A percentile compares a stretch with the other conserved stretches of the same genome.
phyloP scores from a whole-genome alignment of 257 asterid genomes.

The Fraxinus cuspidata region DNA sequence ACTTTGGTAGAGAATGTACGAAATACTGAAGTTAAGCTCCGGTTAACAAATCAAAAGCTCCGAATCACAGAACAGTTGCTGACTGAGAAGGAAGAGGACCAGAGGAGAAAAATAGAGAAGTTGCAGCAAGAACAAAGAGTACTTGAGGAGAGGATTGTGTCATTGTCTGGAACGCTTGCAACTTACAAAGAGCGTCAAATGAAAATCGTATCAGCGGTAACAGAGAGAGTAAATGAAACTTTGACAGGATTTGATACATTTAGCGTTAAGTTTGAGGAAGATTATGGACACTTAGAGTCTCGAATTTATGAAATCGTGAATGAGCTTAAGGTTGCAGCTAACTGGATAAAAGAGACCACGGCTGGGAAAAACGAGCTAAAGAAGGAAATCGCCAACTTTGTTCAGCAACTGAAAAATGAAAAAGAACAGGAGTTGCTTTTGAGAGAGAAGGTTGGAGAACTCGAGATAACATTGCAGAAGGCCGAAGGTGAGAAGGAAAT shows the following conservation, averaged over 20 bases:
- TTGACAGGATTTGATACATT: constrained; percentile 61
- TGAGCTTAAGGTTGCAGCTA: constrained; percentile 57
- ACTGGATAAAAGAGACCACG: constrained; percentile 50
- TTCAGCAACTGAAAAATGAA: constrained; percentile 45
- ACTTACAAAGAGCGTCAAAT: constrained; percentile 54
- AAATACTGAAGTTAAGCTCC: constrained; percentile 74
- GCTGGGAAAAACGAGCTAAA: constrained; percentile 47
- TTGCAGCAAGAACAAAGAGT: constrained; percentile 48
- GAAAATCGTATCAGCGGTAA: constrained; percentile 40
- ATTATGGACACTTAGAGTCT: constrained; percentile 83
- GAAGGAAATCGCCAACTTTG: constrained; percentile 42
- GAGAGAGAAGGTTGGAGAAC: constrained; percentile 41
- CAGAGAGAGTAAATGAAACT: constrained; percentile 48
- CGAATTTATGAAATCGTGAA: constrained; percentile 64
- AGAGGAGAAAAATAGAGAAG: constrained; percentile 66
- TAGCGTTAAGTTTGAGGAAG: constrained; percentile 85
- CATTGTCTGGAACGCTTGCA: constrained; percentile 40
- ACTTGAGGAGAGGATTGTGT: constrained; percentile 49
- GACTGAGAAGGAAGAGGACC: constrained; percentile 62
- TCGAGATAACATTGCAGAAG: constrained; percentile 40
- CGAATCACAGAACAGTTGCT: constrained; percentile 78
- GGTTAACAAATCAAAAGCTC: constrained; percentile 80
- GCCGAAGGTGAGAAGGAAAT: constrained; percentile 46
- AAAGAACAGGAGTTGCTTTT: constrained; percentile 31
- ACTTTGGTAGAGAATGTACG: constrained; percentile 63